These are phyloP conservation scores for Candida coleopterorum DNA, from an alignment of 805 yeast genomes.

Conservation along the genomic window DNA sequence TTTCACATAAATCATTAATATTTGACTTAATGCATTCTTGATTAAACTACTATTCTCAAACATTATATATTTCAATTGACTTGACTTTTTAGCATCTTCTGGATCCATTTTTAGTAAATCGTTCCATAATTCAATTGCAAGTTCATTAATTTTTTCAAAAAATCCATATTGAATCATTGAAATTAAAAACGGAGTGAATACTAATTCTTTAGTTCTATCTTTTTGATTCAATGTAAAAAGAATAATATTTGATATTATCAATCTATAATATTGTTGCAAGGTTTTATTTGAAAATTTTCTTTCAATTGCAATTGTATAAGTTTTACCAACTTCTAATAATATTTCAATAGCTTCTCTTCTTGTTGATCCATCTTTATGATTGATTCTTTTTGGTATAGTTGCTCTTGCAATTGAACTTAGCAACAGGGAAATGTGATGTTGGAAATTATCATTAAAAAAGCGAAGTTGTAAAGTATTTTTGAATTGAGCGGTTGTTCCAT, in stretches of 20 bases:
- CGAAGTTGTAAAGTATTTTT: slow-evolving; percentile 60
- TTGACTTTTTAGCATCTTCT: slow-evolving; percentile 16
- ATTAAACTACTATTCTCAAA: slow-evolving; percentile 32
- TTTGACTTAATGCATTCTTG: slow-evolving; percentile 39
- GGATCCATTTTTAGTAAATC: slow-evolving; percentile 13
- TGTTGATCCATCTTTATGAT: slow-evolving; percentile 20
- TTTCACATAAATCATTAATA: slow-evolving; percentile 43
- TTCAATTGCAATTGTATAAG: slow-evolving; percentile 22
- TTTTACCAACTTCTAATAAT: slow-evolving; percentile 26
- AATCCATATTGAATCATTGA: slow-evolving; percentile 52
- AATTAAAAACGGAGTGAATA: slow-evolving; percentile 40
- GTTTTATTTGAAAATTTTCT: slow-evolving; percentile 15
- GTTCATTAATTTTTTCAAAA: slow-evolving; percentile 27
- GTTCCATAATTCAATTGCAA: slow-evolving; percentile 16
- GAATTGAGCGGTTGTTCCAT: slow-evolving; percentile 47
- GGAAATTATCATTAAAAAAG: slow-evolving; percentile 45
- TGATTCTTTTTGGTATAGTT: slow-evolving; percentile 47
- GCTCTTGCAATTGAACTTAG: slow-evolving; percentile 42
- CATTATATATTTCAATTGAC: slow-evolving; percentile 26
- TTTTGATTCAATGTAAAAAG: slow-evolving; percentile 33
- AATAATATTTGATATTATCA: slow-evolving; percentile 23
- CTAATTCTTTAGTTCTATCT: slow-evolving; percentile 18
- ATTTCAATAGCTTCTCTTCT: slow-evolving; percentile 40
- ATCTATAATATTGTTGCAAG: slow-evolving; percentile 29
- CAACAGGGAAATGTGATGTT: slow-evolving; percentile 37